A percentile compares a stretch with the other conserved stretches of the same genome.
phyloP scores from a whole-genome alignment of 2,329 filamentous ascomycete species.

The Phialophora chinensis region DNA sequence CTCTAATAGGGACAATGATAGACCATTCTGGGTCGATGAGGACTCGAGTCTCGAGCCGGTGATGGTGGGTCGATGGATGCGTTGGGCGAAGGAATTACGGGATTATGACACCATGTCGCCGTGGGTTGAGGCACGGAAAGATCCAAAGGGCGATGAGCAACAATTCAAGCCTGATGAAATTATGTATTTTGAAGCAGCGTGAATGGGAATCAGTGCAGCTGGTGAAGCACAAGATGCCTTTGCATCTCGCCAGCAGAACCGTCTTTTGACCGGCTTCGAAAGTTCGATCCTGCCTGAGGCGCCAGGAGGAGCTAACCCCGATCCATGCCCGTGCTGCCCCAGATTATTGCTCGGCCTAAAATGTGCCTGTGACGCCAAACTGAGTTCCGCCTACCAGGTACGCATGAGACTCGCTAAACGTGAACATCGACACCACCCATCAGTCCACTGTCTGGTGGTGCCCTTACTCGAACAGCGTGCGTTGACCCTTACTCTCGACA shows the following conservation, averaged over 20 bases:
- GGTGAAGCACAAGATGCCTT: conserved; percentile 17
- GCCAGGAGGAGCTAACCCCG: background rate
- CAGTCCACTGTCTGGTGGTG: background rate
- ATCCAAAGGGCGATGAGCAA: background rate
- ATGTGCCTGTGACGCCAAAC: conserved; percentile 4
- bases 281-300: conserved; percentile 7
- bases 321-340: conserved; percentile 12
- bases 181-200: background rate
- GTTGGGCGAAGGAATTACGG: background rate
- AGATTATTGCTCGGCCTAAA: conserved; percentile 19
- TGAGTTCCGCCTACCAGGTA: conserved; percentile 3
- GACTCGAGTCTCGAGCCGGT: conserved; percentile 24
- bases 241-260: conserved; percentile 10
- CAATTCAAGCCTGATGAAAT: background rate
- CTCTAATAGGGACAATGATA: conserved; percentile 14
- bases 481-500: conserved; percentile 78
- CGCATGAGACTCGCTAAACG: background rate
- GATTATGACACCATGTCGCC: conserved; percentile 11
- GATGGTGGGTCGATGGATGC: conserved; percentile 22
- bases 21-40: conserved; percentile 30
- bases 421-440: background rate
- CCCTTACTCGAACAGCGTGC: conserved; percentile 74
- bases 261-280: conserved; percentile 19
- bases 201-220: conserved; percentile 13
- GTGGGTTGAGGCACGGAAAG: conserved; percentile 4